Conservation (phyloP, 1,139 yeast species). For the Zygosaccharomyces pseudobailii region DNA sequence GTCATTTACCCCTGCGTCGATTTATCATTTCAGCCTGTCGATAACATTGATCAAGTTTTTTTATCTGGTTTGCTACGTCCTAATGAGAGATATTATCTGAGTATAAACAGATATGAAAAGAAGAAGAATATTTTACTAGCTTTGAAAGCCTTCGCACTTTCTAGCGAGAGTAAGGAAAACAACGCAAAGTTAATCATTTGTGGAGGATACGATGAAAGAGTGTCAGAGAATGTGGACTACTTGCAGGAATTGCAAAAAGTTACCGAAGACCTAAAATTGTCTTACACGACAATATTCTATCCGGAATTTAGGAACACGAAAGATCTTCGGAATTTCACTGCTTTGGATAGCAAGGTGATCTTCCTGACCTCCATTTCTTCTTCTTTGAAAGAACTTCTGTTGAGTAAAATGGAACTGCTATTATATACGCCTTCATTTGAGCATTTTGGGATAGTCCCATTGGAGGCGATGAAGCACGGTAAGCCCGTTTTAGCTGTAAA, state of each 20-base stretch:
- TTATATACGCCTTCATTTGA: constrained; percentile 88
- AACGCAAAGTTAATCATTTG: constrained; percentile 56
- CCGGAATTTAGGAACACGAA: constrained; percentile 37
- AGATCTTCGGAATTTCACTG: constrained; percentile 22
- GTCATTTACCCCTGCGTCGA: constrained; percentile 92
- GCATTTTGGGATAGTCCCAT: constrained; percentile 96
- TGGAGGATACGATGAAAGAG: constrained; percentile 88
- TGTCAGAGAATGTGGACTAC: constrained; percentile 71
- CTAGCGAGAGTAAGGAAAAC: constrained; percentile 24
- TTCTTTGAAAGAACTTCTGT: constrained; percentile 57
- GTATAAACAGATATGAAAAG: constrained; percentile 83
- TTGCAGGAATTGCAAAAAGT: constrained; percentile 53
- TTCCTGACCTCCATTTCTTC: constrained; percentile 80
- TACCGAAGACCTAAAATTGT: constrained; percentile 44
- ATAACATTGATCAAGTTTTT: constrained; percentile 20
- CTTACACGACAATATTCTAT: constrained; percentile 45
- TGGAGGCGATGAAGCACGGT: constrained; percentile 83
- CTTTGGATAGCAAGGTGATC: constrained; percentile 43
- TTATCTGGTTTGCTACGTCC: constrained; percentile 18
- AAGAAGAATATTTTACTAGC: constrained; percentile 83
- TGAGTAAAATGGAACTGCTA: constrained; percentile 54
- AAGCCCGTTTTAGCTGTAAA: constrained; percentile 83
- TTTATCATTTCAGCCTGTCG: constrained; percentile 21
- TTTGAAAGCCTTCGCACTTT: constrained; percentile 52
- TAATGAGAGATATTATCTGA: constrained; percentile 45